A percentile compares a stretch with the other conserved stretches of the same genome.
These are phyloP conservation scores for Aspergillus campestris DNA, from an alignment of 495 filamentous ascomycete species.

Conservation along the genomic window DNA sequence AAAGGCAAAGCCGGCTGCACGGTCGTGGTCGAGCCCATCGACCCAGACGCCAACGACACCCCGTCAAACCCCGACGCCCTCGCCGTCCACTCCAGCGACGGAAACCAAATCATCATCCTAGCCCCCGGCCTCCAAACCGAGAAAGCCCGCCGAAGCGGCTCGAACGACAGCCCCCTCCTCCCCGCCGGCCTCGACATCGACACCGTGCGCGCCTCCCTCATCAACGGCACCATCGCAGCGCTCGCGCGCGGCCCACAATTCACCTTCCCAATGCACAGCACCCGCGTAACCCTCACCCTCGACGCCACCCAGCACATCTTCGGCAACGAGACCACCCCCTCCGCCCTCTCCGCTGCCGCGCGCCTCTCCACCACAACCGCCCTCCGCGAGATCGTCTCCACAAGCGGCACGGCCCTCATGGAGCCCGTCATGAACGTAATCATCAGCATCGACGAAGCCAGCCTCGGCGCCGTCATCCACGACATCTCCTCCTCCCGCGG, in stretches of 20 bases:
- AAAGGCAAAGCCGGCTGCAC: conserved; percentile 67
- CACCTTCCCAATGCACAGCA: conserved; percentile 63
- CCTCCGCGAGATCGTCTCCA: conserved; percentile 41
- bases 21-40: conserved; percentile 54
- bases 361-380: conserved; percentile 61
- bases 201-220: conserved; percentile 53
- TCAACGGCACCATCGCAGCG: conserved; percentile 74
- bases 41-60: conserved; percentile 19
- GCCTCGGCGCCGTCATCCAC: conserved; percentile 78
- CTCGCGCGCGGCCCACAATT: conserved; percentile 77
- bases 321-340: conserved; percentile 54
- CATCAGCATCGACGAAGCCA: conserved; percentile 74
- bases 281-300: conserved; percentile 59
- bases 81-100: conserved; percentile 26
- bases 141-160: conserved; percentile 20
- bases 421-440: conserved; percentile 87
- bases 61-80: conserved; percentile 20
- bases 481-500: conserved; percentile 78
- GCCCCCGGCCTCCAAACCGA: conserved; percentile 37
- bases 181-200: conserved; percentile 50
- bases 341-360: conserved; percentile 71
- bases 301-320: conserved; percentile 58
- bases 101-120: conserved; percentile 54
- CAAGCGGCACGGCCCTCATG: conserved; percentile 55
- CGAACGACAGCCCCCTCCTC: conserved; percentile 36